Evolutionary conservation across 352 stramenopile genomes (phyloP).

Genomic region (Halophytophthora polymorphica): DNA sequence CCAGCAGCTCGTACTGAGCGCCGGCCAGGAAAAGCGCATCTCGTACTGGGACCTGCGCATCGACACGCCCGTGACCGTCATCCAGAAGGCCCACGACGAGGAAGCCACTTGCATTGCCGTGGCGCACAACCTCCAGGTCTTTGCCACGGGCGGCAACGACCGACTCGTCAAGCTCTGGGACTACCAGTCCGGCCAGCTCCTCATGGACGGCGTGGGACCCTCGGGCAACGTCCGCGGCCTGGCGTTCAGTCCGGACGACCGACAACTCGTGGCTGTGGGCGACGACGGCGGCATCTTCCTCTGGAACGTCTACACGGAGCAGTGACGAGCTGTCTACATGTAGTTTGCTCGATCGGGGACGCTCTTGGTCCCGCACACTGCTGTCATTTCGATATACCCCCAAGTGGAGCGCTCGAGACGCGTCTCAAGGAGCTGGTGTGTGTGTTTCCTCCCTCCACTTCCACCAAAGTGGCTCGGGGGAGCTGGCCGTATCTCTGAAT

Average conservation of each 20-base stretch:
- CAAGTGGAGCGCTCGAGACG: neutral
- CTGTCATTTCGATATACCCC: neutral
- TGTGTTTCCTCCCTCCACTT: neutral
- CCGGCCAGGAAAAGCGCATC: constrained; percentile 91
- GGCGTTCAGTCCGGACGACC: constrained; percentile 88
- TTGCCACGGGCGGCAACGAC: constrained; percentile 88
- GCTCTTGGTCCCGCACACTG: neutral
- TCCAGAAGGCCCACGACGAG: constrained; percentile 75
- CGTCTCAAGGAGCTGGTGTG: neutral
- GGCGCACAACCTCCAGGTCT: constrained; percentile 74
- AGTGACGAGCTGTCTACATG: constrained; percentile 18
- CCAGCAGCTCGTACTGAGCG: constrained; percentile 88
- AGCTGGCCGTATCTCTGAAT: too few species aligned
- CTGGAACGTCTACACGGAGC: constrained; percentile 88
- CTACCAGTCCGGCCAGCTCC: constrained; percentile 45
- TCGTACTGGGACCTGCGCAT: constrained; percentile 91
- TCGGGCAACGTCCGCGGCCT: constrained; percentile 72
- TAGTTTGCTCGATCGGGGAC: neutral
- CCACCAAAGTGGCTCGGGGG: too few species aligned
- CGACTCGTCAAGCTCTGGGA: constrained; percentile 89
- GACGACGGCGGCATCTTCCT: constrained; percentile 91
- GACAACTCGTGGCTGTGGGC: constrained; percentile 89
- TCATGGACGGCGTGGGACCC: constrained; percentile 78
- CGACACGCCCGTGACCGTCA: constrained; percentile 74
- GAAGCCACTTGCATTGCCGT: constrained; percentile 90